Evolutionary conservation across 352 stramenopile species (phyloP), one percentile per base, ranked within the genome.

Genomic region (Pythium grandisporangium): DNA sequence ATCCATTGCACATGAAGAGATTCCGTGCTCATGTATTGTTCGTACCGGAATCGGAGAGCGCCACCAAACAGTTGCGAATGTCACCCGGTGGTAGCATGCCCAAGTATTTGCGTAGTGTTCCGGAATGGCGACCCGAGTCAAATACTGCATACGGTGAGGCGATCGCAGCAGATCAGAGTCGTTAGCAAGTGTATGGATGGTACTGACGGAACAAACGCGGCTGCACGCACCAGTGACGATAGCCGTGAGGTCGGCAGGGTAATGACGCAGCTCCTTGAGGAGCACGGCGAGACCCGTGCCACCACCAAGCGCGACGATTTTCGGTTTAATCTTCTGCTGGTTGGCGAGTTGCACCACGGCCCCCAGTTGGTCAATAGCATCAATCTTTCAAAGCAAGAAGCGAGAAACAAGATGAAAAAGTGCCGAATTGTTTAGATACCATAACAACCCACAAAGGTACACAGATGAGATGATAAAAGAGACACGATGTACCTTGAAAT

Each of bases 31-130:
- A n/a, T n/a, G n/a, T n/a, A n/a, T n/a, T n/a, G 2, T 25, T 61
- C 58, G 26, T 39, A 88, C 74, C 74, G 16, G 79, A 88, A 42
- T 93, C 79, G 0, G 79, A 90, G 7, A 93, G 48, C 5, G 79
- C 79, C 1, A 93, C 79, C 12, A 93, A 39, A n/a, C 79, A 93
- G 36, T 93, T 93, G 48, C 79, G 76, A 50, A 93, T 90, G 29
- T 93, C 79, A 20, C 79, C 79, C 3, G 79, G 79, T 8, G 79
- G 79, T 20, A 93, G 45, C 40, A 93, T 93, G 6, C 79, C 79
- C 6, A 93, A 43, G 35, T 84, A 82, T 39, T 93, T 93, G 39
- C 79, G 79, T 22, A 93, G 58, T 32, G 69, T 67, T 36, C 79
- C 79, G 7, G 76, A 90, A 48, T 93, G 79, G 1, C 79, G 70